Evolutionary conservation across 495 filamentous ascomycete species (phyloP).

Genomic region (Trichoderma gamsii): DNA sequence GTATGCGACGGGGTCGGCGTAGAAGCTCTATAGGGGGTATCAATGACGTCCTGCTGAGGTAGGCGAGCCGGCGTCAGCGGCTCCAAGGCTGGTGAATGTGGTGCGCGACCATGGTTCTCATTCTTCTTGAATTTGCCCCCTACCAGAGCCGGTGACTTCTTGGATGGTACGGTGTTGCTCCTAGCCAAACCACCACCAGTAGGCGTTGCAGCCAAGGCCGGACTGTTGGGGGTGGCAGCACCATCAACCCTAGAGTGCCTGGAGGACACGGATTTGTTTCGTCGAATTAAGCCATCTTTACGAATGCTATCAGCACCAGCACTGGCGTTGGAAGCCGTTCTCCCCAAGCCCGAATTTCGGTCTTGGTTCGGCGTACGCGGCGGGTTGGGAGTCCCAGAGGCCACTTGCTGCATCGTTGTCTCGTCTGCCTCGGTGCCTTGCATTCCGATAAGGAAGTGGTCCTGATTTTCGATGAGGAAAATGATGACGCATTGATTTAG

Average conservation of each 20-base stretch:
- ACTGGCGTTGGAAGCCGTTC: constrained; percentile 82
- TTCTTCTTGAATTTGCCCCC: constrained; percentile 43
- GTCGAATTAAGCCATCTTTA: constrained; percentile 67
- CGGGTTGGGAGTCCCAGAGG: constrained; percentile 53
- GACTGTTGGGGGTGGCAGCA: constrained; percentile 64
- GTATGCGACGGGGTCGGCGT: not conserved
- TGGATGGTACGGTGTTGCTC: constrained; percentile 94
- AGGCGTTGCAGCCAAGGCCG: constrained; percentile 46
- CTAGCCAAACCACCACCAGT: constrained; percentile 70
- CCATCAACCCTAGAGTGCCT: constrained; percentile 69
- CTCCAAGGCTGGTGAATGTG: constrained; percentile 26
- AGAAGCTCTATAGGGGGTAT: not conserved
- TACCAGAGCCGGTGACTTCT: constrained; percentile 69
- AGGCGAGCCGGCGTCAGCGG: constrained; percentile 25
- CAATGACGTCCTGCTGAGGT: not conserved
- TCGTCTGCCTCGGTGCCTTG: constrained; percentile 84
- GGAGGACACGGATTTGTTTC: constrained; percentile 71
- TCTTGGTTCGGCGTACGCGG: constrained; percentile 50
- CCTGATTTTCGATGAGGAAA: constrained; percentile 95
- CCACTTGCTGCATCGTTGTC: constrained; percentile 77
- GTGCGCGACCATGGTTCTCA: not conserved
- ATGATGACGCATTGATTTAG: constrained; percentile 96
- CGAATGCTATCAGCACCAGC: constrained; percentile 78
- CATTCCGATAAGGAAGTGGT: constrained; percentile 90
- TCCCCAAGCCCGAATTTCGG: constrained; percentile 39